Evolutionary conservation across 805 yeast species (phyloP).

Genomic region (Candida suzukii): DNA sequence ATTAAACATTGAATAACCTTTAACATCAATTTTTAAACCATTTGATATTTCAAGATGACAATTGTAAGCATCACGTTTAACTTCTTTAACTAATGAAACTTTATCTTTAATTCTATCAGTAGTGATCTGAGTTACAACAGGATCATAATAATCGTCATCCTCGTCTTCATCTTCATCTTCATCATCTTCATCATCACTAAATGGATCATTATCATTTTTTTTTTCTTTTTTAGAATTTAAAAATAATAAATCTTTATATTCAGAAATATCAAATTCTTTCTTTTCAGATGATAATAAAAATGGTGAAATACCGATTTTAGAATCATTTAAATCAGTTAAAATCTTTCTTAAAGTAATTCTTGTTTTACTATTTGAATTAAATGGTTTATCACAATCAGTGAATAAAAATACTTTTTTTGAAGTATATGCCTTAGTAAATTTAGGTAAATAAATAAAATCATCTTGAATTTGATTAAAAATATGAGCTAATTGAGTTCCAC

Average conservation of each 20-base stretch:
- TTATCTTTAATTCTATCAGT: conserved; percentile 36
- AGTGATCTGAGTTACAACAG: conserved; percentile 34
- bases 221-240: conserved; percentile 9
- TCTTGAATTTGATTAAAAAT: conserved; percentile 48
- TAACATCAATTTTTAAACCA: conserved; percentile 53
- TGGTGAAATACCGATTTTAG: conserved; percentile 51
- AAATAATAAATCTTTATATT: conserved; percentile 47
- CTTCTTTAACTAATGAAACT: conserved; percentile 51
- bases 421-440: conserved; percentile 37
- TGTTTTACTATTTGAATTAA: conserved; percentile 29
- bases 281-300: conserved; percentile 41
- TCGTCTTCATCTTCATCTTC: conserved; percentile 5
- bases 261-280: conserved; percentile 35
- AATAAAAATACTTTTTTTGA: conserved; percentile 59
- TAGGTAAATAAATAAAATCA: conserved; percentile 38
- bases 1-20: conserved; percentile 60
- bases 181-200: neutral
- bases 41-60: conserved; percentile 54
- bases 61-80: conserved; percentile 55
- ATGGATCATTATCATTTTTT: conserved; percentile 3
- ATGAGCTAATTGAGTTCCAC: conserved; percentile 28
- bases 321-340: conserved; percentile 52
- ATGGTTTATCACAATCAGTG: conserved; percentile 72
- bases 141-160: conserved; percentile 9
- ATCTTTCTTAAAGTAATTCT: conserved; percentile 47